These are phyloP conservation scores for Talaromyces liani DNA, from an alignment of 495 filamentous ascomycete species.

Conservation along the genomic window DNA sequence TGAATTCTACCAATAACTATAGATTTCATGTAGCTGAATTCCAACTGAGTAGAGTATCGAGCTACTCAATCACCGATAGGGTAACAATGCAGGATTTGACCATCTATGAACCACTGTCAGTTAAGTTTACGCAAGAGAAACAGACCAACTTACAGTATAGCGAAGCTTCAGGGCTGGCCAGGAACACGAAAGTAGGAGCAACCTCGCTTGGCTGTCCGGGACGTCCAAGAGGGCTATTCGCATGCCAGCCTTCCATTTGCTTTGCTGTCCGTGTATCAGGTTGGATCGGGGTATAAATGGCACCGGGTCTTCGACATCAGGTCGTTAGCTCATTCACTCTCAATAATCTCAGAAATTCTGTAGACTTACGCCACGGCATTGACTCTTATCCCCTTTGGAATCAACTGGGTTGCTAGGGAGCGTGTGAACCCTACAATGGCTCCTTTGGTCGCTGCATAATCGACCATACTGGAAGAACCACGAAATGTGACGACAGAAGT, in stretches of 20 bases:
- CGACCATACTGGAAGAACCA: slow-evolving; percentile 46
- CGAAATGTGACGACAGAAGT: slow-evolving; percentile 48
- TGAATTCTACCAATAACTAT: background rate
- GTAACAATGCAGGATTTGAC: slow-evolving; percentile 47
- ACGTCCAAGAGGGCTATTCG: slow-evolving; percentile 34
- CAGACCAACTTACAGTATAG: slow-evolving; percentile 36
- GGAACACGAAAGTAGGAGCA: slow-evolving; percentile 54
- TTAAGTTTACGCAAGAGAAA: background rate
- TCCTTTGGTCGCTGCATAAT: slow-evolving; percentile 57
- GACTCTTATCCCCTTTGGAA: slow-evolving; percentile 53
- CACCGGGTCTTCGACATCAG: slow-evolving; percentile 34
- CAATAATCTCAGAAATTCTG: background rate
- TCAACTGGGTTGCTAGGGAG: slow-evolving; percentile 44
- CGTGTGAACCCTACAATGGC: slow-evolving; percentile 55
- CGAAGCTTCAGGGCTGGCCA: slow-evolving; percentile 47
- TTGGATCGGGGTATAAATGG: slow-evolving; percentile 54
- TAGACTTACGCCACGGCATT: slow-evolving; percentile 53
- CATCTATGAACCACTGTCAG: slow-evolving; percentile 21
- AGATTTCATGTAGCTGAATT: background rate
- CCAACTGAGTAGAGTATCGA: background rate
- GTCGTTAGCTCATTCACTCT: background rate
- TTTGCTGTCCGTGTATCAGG: slow-evolving; percentile 38
- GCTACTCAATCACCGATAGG: slow-evolving; percentile 29
- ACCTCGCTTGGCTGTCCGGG: slow-evolving; percentile 57
- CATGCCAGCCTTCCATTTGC: slow-evolving; percentile 43